Evolutionary conservation across 805 yeast species (phyloP).

Genomic region (Blastobotrys attinorum): DNA sequence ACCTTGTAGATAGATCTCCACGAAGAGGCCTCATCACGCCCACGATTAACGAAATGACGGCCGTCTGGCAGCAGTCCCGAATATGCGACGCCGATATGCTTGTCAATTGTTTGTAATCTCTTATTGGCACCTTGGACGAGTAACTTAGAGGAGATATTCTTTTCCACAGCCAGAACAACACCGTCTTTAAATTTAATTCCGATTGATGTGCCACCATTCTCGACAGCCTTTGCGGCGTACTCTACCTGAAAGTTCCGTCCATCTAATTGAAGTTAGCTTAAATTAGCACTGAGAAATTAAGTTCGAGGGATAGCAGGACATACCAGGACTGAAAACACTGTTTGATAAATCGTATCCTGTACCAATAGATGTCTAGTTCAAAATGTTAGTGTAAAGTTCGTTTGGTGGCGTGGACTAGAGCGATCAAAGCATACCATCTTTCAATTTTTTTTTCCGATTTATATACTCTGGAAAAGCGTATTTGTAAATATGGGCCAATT

Average conservation of each 20-base stretch:
- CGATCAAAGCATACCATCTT: no score
- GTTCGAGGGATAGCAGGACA: no score
- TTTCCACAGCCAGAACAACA: conserved; percentile 95
- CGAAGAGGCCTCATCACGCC: conserved; percentile 80
- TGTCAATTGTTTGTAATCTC: conserved; percentile 87
- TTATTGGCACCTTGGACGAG: conserved; percentile 83
- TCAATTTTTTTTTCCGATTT: no score
- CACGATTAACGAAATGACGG: conserved; percentile 82
- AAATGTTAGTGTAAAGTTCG: no score
- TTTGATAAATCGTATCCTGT: conserved; percentile 98
- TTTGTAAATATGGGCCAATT: no score
- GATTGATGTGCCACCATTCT: conserved; percentile 90
- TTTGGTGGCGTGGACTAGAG: no score
- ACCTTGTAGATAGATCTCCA: conserved; percentile 72
- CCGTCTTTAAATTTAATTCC: conserved; percentile 93
- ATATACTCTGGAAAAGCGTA: no score
- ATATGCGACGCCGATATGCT: conserved; percentile 85
- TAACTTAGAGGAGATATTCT: conserved; percentile 76
- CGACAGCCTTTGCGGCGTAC: conserved; percentile 95
- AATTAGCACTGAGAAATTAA: conserved; percentile 10
- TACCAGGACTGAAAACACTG: conserved; percentile 81
- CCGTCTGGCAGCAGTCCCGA: conserved; percentile 97
- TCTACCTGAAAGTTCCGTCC: conserved; percentile 83
- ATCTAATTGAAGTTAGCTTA: conserved; percentile 13
- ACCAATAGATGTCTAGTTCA: conserved; percentile 83